These are phyloP conservation scores for Tulasnella sp. DNA, from an alignment of 768 basidiomycete species.

Conservation along the genomic window DNA sequence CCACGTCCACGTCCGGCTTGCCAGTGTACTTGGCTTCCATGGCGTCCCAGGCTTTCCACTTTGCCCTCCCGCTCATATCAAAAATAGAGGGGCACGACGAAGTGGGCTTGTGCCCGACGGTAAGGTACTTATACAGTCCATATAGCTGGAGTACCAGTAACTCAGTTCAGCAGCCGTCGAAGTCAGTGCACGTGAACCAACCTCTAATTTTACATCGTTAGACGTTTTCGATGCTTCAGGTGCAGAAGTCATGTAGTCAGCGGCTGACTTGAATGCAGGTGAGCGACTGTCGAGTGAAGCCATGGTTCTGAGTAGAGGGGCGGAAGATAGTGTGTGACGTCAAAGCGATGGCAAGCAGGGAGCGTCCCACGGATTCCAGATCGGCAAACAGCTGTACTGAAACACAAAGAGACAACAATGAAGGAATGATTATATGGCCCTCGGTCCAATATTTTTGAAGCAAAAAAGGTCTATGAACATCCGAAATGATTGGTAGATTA, in stretches of 20 bases:
- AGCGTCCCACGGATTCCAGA: slow-evolving; percentile 2
- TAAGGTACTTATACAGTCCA: slow-evolving; percentile 72
- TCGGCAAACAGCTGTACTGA: neutral
- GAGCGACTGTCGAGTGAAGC: slow-evolving; percentile 1
- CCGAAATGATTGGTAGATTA: neutral
- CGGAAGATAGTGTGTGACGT: neutral
- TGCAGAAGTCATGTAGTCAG: slow-evolving; percentile 36
- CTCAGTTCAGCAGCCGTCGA: slow-evolving; percentile 16
- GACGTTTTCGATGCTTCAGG: slow-evolving; percentile 42
- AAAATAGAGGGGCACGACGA: slow-evolving; percentile 63
- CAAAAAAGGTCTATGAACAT: neutral
- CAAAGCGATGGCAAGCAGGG: neutral
- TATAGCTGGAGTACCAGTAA: slow-evolving; percentile 53
- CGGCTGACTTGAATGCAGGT: slow-evolving; percentile 15
- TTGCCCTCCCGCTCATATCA: slow-evolving; percentile 70
- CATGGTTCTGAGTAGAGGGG: neutral
- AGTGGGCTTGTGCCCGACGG: slow-evolving; percentile 48
- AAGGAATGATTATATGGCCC: slow-evolving; percentile 1
- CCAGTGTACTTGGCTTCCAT: slow-evolving; percentile 29
- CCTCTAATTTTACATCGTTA: slow-evolving; percentile 31
- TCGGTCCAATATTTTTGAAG: slow-evolving; percentile 1
- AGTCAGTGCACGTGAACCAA: neutral
- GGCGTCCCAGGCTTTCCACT: slow-evolving; percentile 77
- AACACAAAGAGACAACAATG: neutral
- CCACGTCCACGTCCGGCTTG: slow-evolving; percentile 49